A percentile compares a stretch with the other conserved stretches of the same genome.
These are phyloP conservation scores for Tolypocladium endophyticum DNA, from an alignment of 2,329 filamentous ascomycete species.

Conservation along the genomic window DNA sequence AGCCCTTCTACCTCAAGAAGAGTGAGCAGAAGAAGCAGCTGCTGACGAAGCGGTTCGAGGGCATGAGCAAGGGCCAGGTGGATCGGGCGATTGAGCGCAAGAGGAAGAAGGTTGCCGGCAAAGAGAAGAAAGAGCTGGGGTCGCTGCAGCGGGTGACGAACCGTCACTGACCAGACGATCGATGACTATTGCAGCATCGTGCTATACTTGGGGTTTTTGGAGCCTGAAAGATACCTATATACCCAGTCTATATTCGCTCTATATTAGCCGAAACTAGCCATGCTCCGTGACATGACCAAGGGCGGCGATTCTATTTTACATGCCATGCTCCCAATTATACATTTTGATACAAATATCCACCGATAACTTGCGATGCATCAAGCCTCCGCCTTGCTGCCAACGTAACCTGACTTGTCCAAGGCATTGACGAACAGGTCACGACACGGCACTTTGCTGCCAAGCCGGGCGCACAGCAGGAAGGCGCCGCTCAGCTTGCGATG, in stretches of 20 bases:
- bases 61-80: constrained; percentile 76
- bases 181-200: background rate
- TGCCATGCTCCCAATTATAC: background rate
- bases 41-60: constrained; percentile 66
- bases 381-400: constrained; percentile 1
- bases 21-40: constrained; percentile 82
- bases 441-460: constrained; percentile 76
- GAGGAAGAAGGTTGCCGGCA: constrained; percentile 78
- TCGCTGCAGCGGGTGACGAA: constrained; percentile 20
- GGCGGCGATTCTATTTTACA: background rate
- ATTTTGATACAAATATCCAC: background rate
- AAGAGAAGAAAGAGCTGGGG: constrained; percentile 69
- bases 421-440: constrained; percentile 65
- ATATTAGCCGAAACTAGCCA: background rate
- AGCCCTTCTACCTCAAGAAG: constrained; percentile 87
- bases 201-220: background rate
- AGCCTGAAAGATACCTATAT: background rate
- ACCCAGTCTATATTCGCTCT: background rate
- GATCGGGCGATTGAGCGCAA: constrained; percentile 77
- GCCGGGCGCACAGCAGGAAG: constrained; percentile 77
- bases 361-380: background rate
- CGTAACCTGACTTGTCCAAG: constrained; percentile 25
- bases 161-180: background rate
- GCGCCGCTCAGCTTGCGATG: constrained; percentile 93
- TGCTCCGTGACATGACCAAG: background rate